Evolutionary conservation across 1,139 yeast species (phyloP).

Genomic region (Yamadazyma blattariae): DNA sequence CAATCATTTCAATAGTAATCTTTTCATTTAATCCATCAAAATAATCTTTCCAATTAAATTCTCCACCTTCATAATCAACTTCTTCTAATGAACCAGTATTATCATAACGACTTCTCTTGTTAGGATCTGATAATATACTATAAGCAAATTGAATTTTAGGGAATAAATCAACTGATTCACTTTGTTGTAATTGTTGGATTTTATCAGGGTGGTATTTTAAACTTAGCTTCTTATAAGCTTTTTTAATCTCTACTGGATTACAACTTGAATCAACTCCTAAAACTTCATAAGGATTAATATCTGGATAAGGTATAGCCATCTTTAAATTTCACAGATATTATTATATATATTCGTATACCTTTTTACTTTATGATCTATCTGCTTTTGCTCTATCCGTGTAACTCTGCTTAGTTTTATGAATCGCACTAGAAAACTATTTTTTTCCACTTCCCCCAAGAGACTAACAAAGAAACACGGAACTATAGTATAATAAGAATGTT

Average conservation of each 20-base stretch:
- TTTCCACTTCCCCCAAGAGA: no score
- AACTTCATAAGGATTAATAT: constrained; percentile 65
- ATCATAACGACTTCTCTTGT: constrained; percentile 59
- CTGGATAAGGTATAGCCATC: constrained; percentile 48
- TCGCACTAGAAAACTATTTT: no score
- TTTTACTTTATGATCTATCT: no score
- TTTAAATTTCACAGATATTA: no score
- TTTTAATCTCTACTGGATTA: constrained; percentile 58
- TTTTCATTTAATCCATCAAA: constrained; percentile 57
- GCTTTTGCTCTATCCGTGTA: no score
- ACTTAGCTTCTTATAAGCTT: constrained; percentile 69
- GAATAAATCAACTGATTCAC: constrained; percentile 27
- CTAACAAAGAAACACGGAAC: no score
- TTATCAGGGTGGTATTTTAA: constrained; percentile 81
- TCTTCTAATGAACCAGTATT: constrained; percentile 63
- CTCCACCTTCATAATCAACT: constrained; percentile 24
- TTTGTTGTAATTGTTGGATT: constrained; percentile 32
- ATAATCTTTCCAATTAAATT: constrained; percentile 62
- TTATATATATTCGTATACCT: no score
- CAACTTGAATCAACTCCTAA: constrained; percentile 43
- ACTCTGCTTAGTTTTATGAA: no score
- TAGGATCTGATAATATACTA: constrained; percentile 60
- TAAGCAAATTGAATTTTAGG: constrained; percentile 77
- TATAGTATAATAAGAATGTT: no score
- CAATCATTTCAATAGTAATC: constrained; percentile 72